Evolutionary conservation across 2,329 filamentous ascomycete genomes (phyloP).

Genomic region (Venturia nashicola): DNA sequence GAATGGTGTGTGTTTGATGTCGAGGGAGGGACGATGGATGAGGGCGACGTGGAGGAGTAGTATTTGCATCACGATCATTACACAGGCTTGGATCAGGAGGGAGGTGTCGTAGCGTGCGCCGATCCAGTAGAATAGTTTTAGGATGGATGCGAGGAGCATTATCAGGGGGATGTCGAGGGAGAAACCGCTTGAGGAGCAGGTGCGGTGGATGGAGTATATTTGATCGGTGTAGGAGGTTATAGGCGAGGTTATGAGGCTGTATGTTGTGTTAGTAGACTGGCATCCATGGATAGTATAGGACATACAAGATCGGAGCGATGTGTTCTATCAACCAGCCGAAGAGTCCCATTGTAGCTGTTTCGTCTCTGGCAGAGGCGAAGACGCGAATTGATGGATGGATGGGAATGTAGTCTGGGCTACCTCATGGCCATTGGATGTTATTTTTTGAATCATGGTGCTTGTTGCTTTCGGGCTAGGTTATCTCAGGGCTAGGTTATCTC

Average conservation of each 20-base stretch:
- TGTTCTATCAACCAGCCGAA: constrained; percentile 22
- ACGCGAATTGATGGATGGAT: neutral
- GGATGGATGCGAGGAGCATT: constrained; percentile 52
- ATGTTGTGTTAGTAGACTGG: neutral
- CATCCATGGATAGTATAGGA: neutral
- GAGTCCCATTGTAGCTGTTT: constrained; percentile 20
- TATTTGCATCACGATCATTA: constrained; percentile 48
- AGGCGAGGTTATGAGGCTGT: constrained; percentile 47
- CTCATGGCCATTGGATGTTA: neutral
- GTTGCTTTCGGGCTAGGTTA: too few species aligned
- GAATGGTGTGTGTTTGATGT: constrained; percentile 44
- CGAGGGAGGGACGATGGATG: constrained; percentile 37
- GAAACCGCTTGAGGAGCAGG: constrained; percentile 48
- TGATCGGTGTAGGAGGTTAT: constrained; percentile 56
- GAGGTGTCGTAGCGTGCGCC: constrained; percentile 47
- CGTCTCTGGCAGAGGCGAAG: neutral
- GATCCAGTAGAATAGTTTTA: constrained; percentile 57
- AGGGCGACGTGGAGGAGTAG: constrained; percentile 49
- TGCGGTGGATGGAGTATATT: constrained; percentile 51
- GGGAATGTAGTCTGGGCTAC: neutral
- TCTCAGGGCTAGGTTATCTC: too few species aligned
- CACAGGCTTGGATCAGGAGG: constrained; percentile 45
- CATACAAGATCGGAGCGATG: constrained; percentile 27
- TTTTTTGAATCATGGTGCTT: too few species aligned
- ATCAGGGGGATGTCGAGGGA: constrained; percentile 55